A percentile compares a stretch with the other conserved stretches of the same genome.
Evolutionary conservation across 2,329 filamentous ascomycete species (phyloP).

Genomic region (Penicillium sp.): DNA sequence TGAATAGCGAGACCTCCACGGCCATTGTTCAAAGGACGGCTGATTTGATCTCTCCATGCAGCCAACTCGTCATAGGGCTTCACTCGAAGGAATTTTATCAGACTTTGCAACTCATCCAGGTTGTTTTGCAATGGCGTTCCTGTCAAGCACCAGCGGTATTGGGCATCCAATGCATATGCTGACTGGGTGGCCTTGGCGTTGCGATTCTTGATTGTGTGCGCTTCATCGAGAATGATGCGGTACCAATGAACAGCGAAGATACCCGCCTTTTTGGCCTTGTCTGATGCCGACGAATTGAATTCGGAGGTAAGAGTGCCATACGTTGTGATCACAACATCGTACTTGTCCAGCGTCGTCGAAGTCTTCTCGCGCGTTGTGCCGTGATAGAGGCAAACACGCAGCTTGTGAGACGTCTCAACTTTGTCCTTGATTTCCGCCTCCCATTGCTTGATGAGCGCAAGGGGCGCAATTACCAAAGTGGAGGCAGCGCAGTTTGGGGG

Average conservation of each 20-base stretch:
- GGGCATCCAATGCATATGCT: constrained; percentile 70
- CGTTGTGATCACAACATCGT: constrained; percentile 93
- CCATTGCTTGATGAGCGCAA: constrained; percentile 95
- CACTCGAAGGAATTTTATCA: constrained; percentile 87
- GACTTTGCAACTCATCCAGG: constrained; percentile 84
- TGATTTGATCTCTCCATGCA: constrained; percentile 87
- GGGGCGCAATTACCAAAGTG: constrained; percentile 82
- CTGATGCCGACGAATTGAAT: constrained; percentile 55
- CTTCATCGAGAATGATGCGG: constrained; percentile 88
- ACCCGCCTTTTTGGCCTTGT: constrained; percentile 60
- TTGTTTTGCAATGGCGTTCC: constrained; percentile 98
- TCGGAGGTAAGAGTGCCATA: constrained; percentile 94
- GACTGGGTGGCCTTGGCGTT: constrained; percentile 93
- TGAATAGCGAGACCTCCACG: constrained; percentile 81
- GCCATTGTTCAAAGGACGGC: constrained; percentile 77
- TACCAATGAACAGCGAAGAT: constrained; percentile 94
- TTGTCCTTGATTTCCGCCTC: constrained; percentile 84
- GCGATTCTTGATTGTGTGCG: constrained; percentile 96
- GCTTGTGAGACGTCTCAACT: constrained; percentile 57
- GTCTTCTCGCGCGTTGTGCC: constrained; percentile 75
- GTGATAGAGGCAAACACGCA: constrained; percentile 84
- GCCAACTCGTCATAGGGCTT: constrained; percentile 78
- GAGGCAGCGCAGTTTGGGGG: constrained; percentile 61
- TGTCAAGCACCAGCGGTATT: constrained; percentile 92
- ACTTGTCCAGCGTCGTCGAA: constrained; percentile 65